Conservation (phyloP, 2,329 filamentous ascomycete species). For the Claviceps africana region DNA sequence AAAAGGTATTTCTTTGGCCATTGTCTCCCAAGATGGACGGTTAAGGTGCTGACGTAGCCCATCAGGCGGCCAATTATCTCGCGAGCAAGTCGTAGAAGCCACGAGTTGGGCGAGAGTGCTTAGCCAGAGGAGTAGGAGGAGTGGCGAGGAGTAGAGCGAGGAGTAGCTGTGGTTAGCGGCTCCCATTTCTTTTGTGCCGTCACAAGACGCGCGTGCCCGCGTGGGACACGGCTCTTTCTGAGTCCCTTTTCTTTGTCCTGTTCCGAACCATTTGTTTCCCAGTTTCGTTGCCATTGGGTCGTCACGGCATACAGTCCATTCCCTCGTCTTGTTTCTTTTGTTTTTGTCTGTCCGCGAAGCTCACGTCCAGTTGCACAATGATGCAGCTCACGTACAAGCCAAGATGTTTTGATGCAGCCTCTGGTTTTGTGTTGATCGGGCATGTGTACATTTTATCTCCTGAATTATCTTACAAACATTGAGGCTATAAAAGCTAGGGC, state of each 20-base stretch:
- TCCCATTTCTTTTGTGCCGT: neutral
- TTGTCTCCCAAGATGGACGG: neutral
- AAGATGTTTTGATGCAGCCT: too few species aligned
- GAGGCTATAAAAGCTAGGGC: too few species aligned
- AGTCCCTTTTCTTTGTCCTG: too few species aligned
- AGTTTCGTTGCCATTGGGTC: too few species aligned
- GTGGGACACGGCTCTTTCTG: neutral
- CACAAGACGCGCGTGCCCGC: too few species aligned
- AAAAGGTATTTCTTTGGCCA: conserved; percentile 54
- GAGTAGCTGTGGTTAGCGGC: neutral
- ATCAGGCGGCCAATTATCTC: conserved; percentile 39
- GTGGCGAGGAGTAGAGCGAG: neutral
- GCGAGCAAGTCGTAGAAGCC: conserved; percentile 35
- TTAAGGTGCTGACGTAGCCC: conserved; percentile 7
- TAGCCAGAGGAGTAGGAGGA: neutral
- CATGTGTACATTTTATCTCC: too few species aligned
- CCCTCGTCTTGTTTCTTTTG: neutral
- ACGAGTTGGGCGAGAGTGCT: neutral
- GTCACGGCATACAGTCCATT: neutral
- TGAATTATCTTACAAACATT: too few species aligned
- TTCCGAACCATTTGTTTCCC: too few species aligned
- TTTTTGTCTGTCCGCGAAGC: neutral
- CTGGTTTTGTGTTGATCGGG: too few species aligned
- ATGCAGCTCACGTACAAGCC: too few species aligned
- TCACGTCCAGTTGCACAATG: too few species aligned